Conservation (phyloP, 306 rosid genomes). For the Astragalus glycyphyllos region DNA sequence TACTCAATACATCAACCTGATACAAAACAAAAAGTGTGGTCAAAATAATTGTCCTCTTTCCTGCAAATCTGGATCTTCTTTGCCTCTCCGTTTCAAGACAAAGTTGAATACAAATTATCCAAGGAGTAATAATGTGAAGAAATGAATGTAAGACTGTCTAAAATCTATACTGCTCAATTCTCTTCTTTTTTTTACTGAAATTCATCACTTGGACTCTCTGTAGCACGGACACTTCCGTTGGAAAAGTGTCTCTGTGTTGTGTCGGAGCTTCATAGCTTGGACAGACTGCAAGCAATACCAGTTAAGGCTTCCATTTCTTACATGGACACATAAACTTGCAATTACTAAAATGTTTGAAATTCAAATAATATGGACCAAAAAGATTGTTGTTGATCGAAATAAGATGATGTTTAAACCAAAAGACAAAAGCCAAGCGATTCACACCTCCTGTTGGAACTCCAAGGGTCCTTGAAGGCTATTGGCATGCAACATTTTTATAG, state of each 20-base stretch:
- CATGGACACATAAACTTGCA: conserved; percentile 4
- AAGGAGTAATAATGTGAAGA: neutral
- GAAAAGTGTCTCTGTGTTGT: too few relatives aligned
- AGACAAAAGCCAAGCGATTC: conserved; percentile 21
- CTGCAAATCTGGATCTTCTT: conserved; percentile 5
- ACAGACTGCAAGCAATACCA: conserved; percentile 1
- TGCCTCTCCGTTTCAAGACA: conserved; percentile 1
- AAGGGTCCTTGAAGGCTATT: conserved; percentile 78
- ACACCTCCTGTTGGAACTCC: conserved; percentile 93
- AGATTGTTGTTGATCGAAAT: conserved; percentile 15
- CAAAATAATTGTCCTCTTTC: conserved; percentile 25
- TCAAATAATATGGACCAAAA: conserved; percentile 6
- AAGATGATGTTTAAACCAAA: conserved; percentile 9
- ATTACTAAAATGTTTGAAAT: neutral
- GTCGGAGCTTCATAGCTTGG: too few relatives aligned
- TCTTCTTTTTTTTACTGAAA: neutral
- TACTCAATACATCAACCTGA: conserved; percentile 90
- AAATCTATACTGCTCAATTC: conserved; percentile 6
- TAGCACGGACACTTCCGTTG: too few relatives aligned
- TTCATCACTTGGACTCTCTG: neutral
- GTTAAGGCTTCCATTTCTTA: conserved; percentile 11
- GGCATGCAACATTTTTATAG: conserved; percentile 69
- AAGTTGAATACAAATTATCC: conserved; percentile 2
- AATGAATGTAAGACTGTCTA: neutral
- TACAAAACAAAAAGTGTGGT: conserved; percentile 35